These are phyloP conservation scores for Schwanniomyces vanrijiae DNA, from an alignment of 805 yeast species.

Conservation along the genomic window DNA sequence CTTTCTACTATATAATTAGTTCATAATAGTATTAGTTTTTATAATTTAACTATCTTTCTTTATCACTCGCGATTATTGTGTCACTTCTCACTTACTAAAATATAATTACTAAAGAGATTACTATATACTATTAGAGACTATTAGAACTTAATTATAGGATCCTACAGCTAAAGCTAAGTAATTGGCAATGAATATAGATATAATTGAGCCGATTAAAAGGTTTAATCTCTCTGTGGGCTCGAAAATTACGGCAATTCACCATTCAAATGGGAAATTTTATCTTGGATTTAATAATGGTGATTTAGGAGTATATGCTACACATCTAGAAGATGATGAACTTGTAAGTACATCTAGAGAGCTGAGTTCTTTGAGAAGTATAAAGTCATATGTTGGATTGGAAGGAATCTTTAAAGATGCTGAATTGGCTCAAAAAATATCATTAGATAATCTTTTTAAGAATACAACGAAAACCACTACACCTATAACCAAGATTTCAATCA, in stretches of 20 bases:
- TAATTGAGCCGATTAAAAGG: slow-evolving; percentile 36
- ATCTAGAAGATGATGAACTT: slow-evolving; percentile 11
- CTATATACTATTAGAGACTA: not conserved
- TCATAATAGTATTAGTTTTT: not conserved
- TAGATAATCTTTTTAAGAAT: slow-evolving; percentile 20
- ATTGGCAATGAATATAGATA: slow-evolving; percentile 34
- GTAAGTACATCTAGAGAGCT: slow-evolving; percentile 1
- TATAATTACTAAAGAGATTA: not conserved
- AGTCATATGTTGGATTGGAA: slow-evolving; percentile 25
- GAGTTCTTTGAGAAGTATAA: slow-evolving; percentile 2
- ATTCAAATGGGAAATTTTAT: slow-evolving; percentile 18
- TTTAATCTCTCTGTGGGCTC: slow-evolving; percentile 23
- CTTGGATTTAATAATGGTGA: slow-evolving; percentile 39
- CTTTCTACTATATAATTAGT: slow-evolving; percentile 41
- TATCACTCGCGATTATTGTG: not conserved
- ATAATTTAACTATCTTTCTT: not conserved
- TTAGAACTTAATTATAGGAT: not conserved
- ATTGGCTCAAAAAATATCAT: slow-evolving; percentile 12
- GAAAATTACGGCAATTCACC: slow-evolving; percentile 24
- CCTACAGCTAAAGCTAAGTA: not conserved
- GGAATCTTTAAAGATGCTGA: slow-evolving; percentile 20
- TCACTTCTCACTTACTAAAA: not conserved
- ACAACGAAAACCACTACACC: slow-evolving; percentile 15
- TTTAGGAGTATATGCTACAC: slow-evolving; percentile 22
- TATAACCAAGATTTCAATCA: slow-evolving; percentile 14